Evolutionary conservation across 2,329 filamentous ascomycete species (phyloP).

Genomic region (Escovopsis sp.): DNA sequence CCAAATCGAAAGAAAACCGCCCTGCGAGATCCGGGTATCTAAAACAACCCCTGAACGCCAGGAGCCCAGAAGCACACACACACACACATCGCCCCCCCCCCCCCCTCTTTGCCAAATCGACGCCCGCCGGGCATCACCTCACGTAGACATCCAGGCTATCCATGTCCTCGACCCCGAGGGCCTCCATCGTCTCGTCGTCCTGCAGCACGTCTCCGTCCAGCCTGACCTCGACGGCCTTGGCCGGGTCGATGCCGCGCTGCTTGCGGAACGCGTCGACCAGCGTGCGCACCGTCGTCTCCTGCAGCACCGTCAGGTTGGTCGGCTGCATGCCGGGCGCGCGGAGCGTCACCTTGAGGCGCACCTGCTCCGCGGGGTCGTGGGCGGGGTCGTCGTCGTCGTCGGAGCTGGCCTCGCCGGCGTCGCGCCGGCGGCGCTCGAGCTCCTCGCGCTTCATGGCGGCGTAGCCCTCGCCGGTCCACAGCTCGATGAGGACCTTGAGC

Average conservation of each 20-base stretch:
- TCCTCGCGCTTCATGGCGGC: slow-evolving; percentile 31
- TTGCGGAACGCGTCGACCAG: slow-evolving; percentile 48
- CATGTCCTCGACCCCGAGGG: slow-evolving; percentile 59
- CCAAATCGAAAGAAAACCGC: too few relatives aligned
- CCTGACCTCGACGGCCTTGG: slow-evolving; percentile 43
- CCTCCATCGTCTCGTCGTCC: slow-evolving; percentile 41
- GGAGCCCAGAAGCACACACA: too few relatives aligned
- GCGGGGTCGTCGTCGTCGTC: slow-evolving; percentile 17
- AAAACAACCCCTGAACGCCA: too few relatives aligned
- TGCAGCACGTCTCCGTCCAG: slow-evolving; percentile 66
- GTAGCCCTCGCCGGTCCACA: slow-evolving; percentile 55
- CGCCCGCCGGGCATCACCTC: too few relatives aligned
- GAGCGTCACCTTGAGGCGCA: slow-evolving; percentile 36
- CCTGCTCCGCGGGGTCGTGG: slow-evolving; percentile 10
- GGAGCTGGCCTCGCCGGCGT: slow-evolving; percentile 22
- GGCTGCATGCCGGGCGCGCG: slow-evolving; percentile 35
- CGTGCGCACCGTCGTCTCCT: slow-evolving; percentile 44
- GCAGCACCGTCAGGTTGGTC: slow-evolving; percentile 35
- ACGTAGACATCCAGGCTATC: slow-evolving; percentile 64
- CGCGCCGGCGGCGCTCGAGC: slow-evolving; percentile 30
- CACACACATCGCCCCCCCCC: too few relatives aligned
- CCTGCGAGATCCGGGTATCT: too few relatives aligned
- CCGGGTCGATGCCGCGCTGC: slow-evolving; percentile 33
- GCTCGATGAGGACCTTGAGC: slow-evolving; percentile 57
- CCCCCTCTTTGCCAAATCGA: too few relatives aligned